Conservation (phyloP, 768 basidiomycete species). For the Tricholoma sp. region DNA sequence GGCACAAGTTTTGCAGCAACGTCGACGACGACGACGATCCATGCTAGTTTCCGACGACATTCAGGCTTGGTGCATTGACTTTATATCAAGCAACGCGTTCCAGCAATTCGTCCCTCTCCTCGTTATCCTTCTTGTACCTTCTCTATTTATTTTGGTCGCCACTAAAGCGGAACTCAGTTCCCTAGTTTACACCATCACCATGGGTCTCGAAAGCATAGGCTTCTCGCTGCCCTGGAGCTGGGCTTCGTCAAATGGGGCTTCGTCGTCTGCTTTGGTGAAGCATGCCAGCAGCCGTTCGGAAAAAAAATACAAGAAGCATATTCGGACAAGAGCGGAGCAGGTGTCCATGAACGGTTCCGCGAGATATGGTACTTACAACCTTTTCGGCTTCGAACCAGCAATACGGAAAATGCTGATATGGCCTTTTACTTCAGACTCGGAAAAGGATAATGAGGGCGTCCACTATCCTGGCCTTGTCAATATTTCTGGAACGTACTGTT, state of each 20-base stretch:
- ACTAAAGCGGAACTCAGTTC: slow-evolving; percentile 22
- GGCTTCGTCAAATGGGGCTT: slow-evolving; percentile 26
- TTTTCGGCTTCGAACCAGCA: background rate
- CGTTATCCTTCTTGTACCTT: slow-evolving; percentile 49
- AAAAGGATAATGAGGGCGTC: slow-evolving; percentile 30
- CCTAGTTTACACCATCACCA: slow-evolving; percentile 25
- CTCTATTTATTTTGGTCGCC: slow-evolving; percentile 41
- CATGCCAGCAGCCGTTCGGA: slow-evolving; percentile 20
- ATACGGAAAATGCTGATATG: background rate
- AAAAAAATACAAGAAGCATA: slow-evolving; percentile 45
- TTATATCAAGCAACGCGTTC: slow-evolving; percentile 37
- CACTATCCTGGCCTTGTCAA: slow-evolving; percentile 92
- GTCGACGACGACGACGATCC: slow-evolving; percentile 20
- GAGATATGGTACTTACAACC: slow-evolving; percentile 19
- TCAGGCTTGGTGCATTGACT: slow-evolving; percentile 33
- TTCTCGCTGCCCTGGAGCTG: slow-evolving; percentile 61
- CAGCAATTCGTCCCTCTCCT: slow-evolving; percentile 56
- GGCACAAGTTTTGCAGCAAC: slow-evolving; percentile 5
- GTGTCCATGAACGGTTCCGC: slow-evolving; percentile 37
- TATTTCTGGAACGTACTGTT: slow-evolving; percentile 93
- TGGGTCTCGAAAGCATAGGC: slow-evolving; percentile 60
- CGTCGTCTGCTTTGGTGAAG: slow-evolving; percentile 12
- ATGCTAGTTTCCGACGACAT: slow-evolving; percentile 42
- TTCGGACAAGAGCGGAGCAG: slow-evolving; percentile 54
- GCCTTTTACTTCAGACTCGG: slow-evolving; percentile 11